A percentile compares a stretch with the other conserved stretches of the same genome.
Evolutionary conservation across 2,329 filamentous ascomycete genomes (phyloP).

Genomic region (Cladophialophora psammophila): DNA sequence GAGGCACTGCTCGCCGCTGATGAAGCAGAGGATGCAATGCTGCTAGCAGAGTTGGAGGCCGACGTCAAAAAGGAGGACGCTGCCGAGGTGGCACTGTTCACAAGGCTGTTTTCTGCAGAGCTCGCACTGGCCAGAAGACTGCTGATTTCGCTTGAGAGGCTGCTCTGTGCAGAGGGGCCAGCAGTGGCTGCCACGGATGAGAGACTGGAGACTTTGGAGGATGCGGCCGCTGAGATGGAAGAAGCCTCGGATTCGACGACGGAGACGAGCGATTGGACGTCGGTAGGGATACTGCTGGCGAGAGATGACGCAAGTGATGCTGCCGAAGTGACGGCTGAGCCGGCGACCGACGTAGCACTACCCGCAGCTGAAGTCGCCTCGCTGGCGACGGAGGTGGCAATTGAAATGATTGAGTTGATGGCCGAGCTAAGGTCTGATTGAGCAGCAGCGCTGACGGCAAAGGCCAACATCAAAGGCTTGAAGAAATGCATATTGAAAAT

Average conservation of each 20-base stretch:
- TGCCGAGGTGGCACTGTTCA: constrained; percentile 22
- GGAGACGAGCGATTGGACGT: constrained; percentile 24
- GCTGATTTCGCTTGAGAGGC: constrained; percentile 32
- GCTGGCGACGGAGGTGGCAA: constrained; percentile 25
- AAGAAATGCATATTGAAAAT: constrained; percentile 34
- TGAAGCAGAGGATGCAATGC: constrained; percentile 15
- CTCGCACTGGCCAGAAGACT: constrained; percentile 29
- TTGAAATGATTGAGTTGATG: constrained; percentile 28
- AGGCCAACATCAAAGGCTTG: constrained; percentile 31
- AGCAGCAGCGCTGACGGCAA: constrained; percentile 28
- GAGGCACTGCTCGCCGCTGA: constrained; percentile 21
- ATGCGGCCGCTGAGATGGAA: constrained; percentile 23
- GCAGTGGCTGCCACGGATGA: constrained; percentile 30
- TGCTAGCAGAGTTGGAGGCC: constrained; percentile 22
- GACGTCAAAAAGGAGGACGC: constrained; percentile 25
- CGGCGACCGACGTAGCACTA: constrained; percentile 18
- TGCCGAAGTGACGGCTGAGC: constrained; percentile 18
- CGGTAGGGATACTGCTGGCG: constrained; percentile 19
- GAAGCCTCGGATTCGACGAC: constrained; percentile 22
- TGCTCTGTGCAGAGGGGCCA: constrained; percentile 26
- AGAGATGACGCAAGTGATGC: constrained; percentile 31
- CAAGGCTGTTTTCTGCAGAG: constrained; percentile 20
- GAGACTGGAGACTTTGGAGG: constrained; percentile 29
- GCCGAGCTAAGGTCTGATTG: constrained; percentile 25
- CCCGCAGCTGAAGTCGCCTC: constrained; percentile 22